phyloP scores from a whole-genome alignment of 768 basidiomycete species.

The Tulasnella sp. region DNA sequence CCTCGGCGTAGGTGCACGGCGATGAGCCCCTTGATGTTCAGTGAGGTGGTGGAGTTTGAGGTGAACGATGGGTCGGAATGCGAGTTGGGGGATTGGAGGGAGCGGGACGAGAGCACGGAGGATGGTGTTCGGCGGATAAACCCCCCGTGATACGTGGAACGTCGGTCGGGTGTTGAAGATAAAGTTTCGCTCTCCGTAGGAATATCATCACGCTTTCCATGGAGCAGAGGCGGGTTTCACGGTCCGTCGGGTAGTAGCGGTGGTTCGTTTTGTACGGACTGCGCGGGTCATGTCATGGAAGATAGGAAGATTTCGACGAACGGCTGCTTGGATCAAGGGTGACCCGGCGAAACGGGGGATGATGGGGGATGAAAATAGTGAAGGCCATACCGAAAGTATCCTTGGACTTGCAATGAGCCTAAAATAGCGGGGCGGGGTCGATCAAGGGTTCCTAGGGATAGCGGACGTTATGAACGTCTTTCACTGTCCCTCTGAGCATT shows the following conservation, averaged over 20 bases:
- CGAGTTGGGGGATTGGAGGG: not conserved
- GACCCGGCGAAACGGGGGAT: conserved; percentile 52
- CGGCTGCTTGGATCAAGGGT: conserved; percentile 46
- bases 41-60: not conserved
- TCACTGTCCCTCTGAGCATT: no score
- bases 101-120: conserved; percentile 5
- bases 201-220: conserved; percentile 4
- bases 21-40: conserved; percentile 39
- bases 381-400: conserved; percentile 40
- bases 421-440: conserved; percentile 14
- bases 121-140: conserved; percentile 1
- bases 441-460: no score
- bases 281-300: conserved; percentile 29
- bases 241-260: not conserved
- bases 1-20: conserved; percentile 53
- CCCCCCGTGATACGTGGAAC: not conserved
- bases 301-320: conserved; percentile 40
- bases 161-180: not conserved
- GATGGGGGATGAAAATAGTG: conserved; percentile 40
- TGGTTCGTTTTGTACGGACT: not conserved
- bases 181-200: not conserved
- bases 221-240: not conserved
- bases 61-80: not conserved
- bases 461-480: no score
- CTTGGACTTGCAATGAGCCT: conserved; percentile 30